Base-by-base conservation (phyloP, 345 rosid species). In the Cochlearia excelsa region DNA sequence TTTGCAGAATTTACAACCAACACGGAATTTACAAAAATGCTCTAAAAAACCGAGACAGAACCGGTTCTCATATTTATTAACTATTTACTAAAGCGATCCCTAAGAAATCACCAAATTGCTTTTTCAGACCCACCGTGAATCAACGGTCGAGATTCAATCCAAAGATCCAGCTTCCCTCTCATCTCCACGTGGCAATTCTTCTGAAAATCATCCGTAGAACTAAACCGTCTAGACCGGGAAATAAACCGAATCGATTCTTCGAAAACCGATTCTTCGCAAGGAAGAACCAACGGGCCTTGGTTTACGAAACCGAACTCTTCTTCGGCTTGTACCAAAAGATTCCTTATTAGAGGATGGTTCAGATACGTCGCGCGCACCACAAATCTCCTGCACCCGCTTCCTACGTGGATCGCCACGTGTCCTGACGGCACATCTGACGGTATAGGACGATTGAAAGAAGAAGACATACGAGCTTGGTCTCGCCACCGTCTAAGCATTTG, bases 341-440 rank as follows among this genome's bases (percentile, higher is more conserved):
- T 80, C 75, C 75, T 77, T 70, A 93, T 74, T 5, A 82, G 44
- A 0, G 99, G 99, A 59, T 93, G 99, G 77, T 93, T 93, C 76
- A 93, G 81, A 73, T 87, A 75, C 73, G 95, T 63, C 51, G 99
- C 90, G 6, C 83, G 94, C 50, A 93, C 88, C 39, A 93, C 91
- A 59, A 86, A 93, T 68, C 99, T 79, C 83, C 77, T 63, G 79
- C 78, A 71, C 2, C 71, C 78, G 48, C 49, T 61, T 1, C 99
- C 99, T 0, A 89, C 97, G 53, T 78, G 81, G 30, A 93, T 77
- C 10, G 92, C 99, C 65, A 93, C 90, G 74, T 93, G 85, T 44
- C 99, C 99, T 35, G 95, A 67, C 0, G 99, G 99, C 3, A 93
- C 95, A 70, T 89, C 99, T 0, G 82, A 70, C 29, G 94, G 91